Base-by-base conservation (phyloP, 164 flowering plant genomes). In the Aristolochia fimbriata region DNA sequence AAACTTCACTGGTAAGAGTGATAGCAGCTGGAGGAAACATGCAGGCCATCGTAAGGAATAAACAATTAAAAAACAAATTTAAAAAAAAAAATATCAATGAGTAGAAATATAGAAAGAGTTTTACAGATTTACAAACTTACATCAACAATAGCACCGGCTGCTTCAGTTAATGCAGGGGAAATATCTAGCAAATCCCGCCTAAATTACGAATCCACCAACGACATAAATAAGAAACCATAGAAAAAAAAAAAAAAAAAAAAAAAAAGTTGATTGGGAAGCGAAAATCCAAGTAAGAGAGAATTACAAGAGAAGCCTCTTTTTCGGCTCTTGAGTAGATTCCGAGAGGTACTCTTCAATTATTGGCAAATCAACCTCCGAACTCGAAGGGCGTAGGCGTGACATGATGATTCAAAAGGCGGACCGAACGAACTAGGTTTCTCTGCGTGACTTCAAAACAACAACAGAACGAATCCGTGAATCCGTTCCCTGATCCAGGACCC, bases 61-160 rank as follows among this genome's bases (percentile, higher is more conserved):
- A 19, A 19, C 51, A 11, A 27, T 7, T 49, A 15, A 49, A 49
- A 17, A 49, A 2, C 30, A 2, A 27, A 27, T 27, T n/a, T n/a
- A n/a, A 27, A 27, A 5, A 27, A 27, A 27, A 2, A 27, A 5
- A 27, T 27, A 27, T 27, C 2, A 27, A 27, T 27, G 2, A 27
- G 5, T 27, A 27, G 30, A 27, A 27, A 27, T 27, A 27, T 27
- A 27, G 30, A 5, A n/a, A 27, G 30, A 27, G 30, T 27, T 27
- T 27, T 27, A 27, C 30, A 56, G 31, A 56, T 15, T 11, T 4
- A 8, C 12, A 47, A 11, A 63, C 85, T 76, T 70, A 90, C 99
- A 73, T 93, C 99, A 62, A 93, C 78, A 58, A 93, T 90, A 53
- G 97, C 99, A 48, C 99, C 99, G 57, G 92, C 96, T 45, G 96